Base-by-base conservation (phyloP, 306 rosid genomes). In the Vigna unguiculata region DNA sequence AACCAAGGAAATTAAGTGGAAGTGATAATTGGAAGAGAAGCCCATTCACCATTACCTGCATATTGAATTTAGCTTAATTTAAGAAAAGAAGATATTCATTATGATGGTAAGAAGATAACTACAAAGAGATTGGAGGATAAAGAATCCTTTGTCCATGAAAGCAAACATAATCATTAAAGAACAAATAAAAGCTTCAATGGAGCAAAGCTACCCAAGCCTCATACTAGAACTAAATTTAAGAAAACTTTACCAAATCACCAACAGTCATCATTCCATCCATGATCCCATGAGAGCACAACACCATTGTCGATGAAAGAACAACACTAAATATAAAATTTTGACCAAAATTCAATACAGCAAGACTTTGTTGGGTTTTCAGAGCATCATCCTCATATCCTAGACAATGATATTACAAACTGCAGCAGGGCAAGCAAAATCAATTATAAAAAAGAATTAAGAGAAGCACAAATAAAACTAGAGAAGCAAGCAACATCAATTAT, bases 301-400 rank as follows among this genome's bases (percentile, higher is more conserved):
- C 97, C 98, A 95, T 95, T 66, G 98, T 97, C 12, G 93, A 90
- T 81, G 98, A 95, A 47, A n/a, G n/a, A n/a, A n/a, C n/a, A n/a
- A n/a, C n/a, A n/a, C n/a, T n/a, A n/a, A n/a, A n/a, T n/a, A n/a
- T n/a, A n/a, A n/a, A n/a, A n/a, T n/a, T n/a, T n/a, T n/a, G n/a
- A n/a, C n/a, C n/a, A n/a, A n/a, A n/a, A n/a, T n/a, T n/a, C n/a
- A n/a, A n/a, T n/a, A n/a, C n/a, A n/a, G n/a, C n/a, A n/a, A n/a
- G n/a, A n/a, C n/a, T n/a, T n/a, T n/a, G n/a, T n/a, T n/a, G n/a
- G n/a, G n/a, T n/a, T n/a, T n/a, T n/a, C n/a, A n/a, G n/a, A n/a
- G n/a, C n/a, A n/a, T n/a, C n/a, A n/a, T n/a, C n/a, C n/a, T n/a
- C n/a, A n/a, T n/a, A n/a, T n/a, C n/a, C n/a, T n/a, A n/a, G n/a